Conservation (phyloP, 768 basidiomycete genomes). For the Harrya chromipes region DNA sequence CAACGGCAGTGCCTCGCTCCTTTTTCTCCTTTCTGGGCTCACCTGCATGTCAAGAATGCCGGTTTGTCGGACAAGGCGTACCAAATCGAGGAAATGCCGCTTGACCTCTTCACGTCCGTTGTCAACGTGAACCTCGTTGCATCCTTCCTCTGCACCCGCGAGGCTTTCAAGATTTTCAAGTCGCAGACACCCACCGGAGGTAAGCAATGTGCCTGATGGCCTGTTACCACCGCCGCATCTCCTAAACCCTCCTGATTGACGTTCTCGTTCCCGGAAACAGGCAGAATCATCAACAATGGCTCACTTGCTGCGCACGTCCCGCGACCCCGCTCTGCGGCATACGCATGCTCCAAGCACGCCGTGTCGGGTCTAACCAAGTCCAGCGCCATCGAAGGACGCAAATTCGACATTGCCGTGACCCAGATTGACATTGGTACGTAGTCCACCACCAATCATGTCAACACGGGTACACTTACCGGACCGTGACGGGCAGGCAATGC, state of each 20-base stretch:
- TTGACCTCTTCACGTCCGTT: conserved; percentile 61
- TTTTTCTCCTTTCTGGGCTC: neutral
- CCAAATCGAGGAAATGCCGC: conserved; percentile 57
- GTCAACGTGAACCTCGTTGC: conserved; percentile 71
- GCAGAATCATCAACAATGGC: conserved; percentile 84
- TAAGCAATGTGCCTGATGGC: conserved; percentile 17
- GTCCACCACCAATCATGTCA: no score
- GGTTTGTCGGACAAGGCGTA: conserved; percentile 51
- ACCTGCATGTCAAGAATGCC: conserved; percentile 56
- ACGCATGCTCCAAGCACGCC: conserved; percentile 80
- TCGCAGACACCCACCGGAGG: conserved; percentile 70
- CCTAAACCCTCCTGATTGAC: neutral
- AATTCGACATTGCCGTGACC: conserved; percentile 69
- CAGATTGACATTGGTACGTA: conserved; percentile 76
- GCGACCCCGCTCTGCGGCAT: conserved; percentile 59
- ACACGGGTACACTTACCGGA: neutral
- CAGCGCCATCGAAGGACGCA: conserved; percentile 73
- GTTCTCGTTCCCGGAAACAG: conserved; percentile 27
- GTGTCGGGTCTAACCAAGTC: conserved; percentile 73
- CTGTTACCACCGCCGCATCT: neutral
- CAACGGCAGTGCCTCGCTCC: no score
- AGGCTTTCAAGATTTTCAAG: conserved; percentile 75
- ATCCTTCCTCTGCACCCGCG: conserved; percentile 72
- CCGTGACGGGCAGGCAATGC: conserved; percentile 57
- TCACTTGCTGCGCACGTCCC: conserved; percentile 72